These are phyloP conservation scores for Silene conica DNA, from an alignment of 148 eudicot genomes.

Conservation along the genomic window DNA sequence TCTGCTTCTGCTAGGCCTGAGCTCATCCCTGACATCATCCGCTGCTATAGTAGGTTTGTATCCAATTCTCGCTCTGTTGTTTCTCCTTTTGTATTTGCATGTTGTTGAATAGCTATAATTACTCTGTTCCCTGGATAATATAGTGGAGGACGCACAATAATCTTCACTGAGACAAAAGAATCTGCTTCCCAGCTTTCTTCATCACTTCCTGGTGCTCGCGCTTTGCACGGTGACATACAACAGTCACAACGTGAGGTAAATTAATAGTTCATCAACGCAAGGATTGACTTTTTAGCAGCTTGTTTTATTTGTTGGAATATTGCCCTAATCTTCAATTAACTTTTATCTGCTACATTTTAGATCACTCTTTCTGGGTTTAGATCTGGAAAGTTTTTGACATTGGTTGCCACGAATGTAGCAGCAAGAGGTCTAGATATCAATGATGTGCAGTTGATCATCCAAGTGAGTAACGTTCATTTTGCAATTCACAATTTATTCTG, in stretches of 20 bases:
- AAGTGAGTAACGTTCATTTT: conserved; percentile 39
- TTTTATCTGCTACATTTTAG: conserved; percentile 30
- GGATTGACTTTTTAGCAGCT: not conserved
- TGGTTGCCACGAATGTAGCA: conserved; percentile 94
- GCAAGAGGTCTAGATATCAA: conserved; percentile 91
- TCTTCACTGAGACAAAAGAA: conserved; percentile 85
- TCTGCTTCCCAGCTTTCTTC: conserved; percentile 67
- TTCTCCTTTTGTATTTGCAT: not conserved
- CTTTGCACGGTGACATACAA: conserved; percentile 90
- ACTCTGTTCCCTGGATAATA: not conserved
- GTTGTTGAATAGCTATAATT: not conserved
- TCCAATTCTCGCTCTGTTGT: not conserved
- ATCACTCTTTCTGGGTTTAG: conserved; percentile 77
- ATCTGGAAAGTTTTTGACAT: conserved; percentile 73
- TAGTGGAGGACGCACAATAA: conserved; percentile 86
- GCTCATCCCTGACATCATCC: conserved; percentile 90
- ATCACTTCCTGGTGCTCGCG: conserved; percentile 75
- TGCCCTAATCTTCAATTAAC: not conserved
- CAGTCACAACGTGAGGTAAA: conserved; percentile 86
- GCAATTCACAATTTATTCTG: not conserved
- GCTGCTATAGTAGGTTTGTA: conserved; percentile 75
- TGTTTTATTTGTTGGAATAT: not conserved
- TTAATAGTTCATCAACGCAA: not conserved
- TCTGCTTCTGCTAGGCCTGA: conserved; percentile 67
- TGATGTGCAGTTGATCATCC: conserved; percentile 85